Evolutionary conservation across 2,329 filamentous ascomycete species (phyloP).

Genomic region (Pseudogymnoascus sp.): DNA sequence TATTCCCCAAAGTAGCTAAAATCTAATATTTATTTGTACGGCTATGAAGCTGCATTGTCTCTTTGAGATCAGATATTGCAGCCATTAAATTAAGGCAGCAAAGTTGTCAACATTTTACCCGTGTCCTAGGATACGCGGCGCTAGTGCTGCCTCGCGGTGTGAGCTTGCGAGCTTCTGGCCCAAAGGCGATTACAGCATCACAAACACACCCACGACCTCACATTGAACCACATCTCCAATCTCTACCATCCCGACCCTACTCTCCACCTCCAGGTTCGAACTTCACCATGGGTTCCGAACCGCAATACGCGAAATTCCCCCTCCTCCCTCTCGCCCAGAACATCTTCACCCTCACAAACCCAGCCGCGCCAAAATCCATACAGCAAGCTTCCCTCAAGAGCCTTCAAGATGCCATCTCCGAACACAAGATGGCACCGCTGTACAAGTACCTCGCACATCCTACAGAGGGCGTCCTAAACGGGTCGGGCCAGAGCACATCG

Average conservation of each 20-base stretch:
- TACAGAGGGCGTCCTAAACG: conserved; percentile 51
- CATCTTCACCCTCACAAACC: conserved; percentile 79
- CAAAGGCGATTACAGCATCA: conserved; percentile 5
- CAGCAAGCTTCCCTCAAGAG: conserved; percentile 66
- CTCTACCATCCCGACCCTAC: conserved; percentile 5
- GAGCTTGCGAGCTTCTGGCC: conserved; percentile 1
- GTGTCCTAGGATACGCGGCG: background rate
- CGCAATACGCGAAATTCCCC: conserved; percentile 79
- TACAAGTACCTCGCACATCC: conserved; percentile 80
- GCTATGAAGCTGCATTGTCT: background rate
- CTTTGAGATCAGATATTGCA: too few species aligned
- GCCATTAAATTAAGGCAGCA: background rate
- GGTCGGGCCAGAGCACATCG: conserved; percentile 36
- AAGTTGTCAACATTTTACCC: background rate
- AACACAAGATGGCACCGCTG: conserved; percentile 81
- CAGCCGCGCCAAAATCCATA: conserved; percentile 54
- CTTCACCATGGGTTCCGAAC: conserved; percentile 64
- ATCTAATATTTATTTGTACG: background rate
- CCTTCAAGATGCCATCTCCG: conserved; percentile 72
- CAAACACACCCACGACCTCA: background rate
- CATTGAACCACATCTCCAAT: background rate
- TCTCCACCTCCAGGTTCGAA: conserved; percentile 12
- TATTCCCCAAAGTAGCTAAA: background rate
- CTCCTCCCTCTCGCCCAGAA: conserved; percentile 74
- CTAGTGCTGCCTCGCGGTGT: conserved; percentile 8